phyloP scores from a whole-genome alignment of 306 rosid species.

The Lablab purpureus region DNA sequence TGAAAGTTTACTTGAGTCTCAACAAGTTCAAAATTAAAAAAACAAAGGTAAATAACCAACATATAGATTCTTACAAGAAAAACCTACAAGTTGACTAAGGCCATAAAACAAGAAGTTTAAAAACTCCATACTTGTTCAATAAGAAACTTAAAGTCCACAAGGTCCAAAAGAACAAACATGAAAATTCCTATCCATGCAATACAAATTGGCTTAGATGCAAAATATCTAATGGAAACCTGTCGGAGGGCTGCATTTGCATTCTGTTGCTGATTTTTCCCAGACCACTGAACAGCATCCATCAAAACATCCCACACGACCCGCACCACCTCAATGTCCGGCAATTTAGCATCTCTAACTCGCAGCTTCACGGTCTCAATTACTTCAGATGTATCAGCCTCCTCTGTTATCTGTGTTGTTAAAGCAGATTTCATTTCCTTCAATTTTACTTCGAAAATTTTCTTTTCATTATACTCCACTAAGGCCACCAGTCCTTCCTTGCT shows the following conservation, averaged over 20 bases:
- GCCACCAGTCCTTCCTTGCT: constrained; percentile 94
- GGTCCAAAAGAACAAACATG: not conserved
- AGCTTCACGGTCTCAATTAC: constrained; percentile 94
- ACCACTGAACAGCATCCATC: constrained; percentile 99
- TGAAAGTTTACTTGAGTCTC: not conserved
- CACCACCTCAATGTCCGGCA: constrained; percentile 85
- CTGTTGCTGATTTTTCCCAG: constrained; percentile 99
- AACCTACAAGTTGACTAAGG: constrained; percentile 1
- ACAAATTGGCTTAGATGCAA: constrained; percentile 27
- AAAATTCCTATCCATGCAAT: constrained; percentile 7
- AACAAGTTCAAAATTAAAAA: not conserved
- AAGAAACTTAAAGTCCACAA: constrained; percentile 6
- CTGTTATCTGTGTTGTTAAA: constrained; percentile 90
- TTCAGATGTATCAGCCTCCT: constrained; percentile 91
- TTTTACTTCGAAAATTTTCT: constrained; percentile 95
- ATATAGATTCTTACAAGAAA: not conserved
- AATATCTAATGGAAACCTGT: constrained; percentile 61
- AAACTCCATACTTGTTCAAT: not conserved
- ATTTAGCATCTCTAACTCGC: constrained; percentile 91
- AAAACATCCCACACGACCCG: constrained; percentile 93
- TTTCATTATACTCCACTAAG: constrained; percentile 95
- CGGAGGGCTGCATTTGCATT: constrained; percentile 98
- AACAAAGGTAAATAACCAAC: constrained; percentile 6
- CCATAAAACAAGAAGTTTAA: not conserved
- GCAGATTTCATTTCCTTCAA: constrained; percentile 96